Evolutionary conservation across 176 grass and related monocot species (phyloP).

Genomic region (Lolium perenne): DNA sequence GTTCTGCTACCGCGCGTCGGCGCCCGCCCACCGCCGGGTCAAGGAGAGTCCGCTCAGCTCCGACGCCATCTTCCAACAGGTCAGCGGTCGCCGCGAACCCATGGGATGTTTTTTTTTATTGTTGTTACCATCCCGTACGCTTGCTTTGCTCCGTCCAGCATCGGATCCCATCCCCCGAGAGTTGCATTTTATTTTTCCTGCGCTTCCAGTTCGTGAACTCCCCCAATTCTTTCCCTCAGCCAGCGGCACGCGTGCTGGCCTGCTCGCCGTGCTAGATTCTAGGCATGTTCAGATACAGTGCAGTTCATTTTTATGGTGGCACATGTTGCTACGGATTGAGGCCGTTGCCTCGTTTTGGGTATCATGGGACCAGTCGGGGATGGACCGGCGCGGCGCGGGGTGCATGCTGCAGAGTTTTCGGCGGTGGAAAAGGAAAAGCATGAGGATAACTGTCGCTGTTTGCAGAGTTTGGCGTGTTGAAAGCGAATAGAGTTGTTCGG

Average conservation of each 20-base stretch:
- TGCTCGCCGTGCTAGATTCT: slow-evolving; percentile 19
- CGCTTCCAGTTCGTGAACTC: slow-evolving; percentile 13
- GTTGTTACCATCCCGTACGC: background rate
- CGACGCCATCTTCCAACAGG: slow-evolving; percentile 91
- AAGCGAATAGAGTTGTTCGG: slow-evolving; percentile 3
- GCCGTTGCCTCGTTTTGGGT: slow-evolving; percentile 35
- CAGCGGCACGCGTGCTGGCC: background rate
- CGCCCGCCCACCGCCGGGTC: slow-evolving; percentile 72
- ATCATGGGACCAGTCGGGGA: slow-evolving; percentile 1
- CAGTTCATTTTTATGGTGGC: slow-evolving; percentile 17
- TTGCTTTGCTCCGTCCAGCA: background rate
- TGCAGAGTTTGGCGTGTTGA: slow-evolving; percentile 18
- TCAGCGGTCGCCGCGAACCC: slow-evolving; percentile 24
- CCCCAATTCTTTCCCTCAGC: background rate
- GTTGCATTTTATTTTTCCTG: background rate
- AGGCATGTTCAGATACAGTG: background rate
- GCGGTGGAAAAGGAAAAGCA: background rate
- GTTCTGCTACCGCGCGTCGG: slow-evolving; percentile 66
- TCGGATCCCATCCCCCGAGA: background rate
- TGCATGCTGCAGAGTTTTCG: slow-evolving; percentile 41
- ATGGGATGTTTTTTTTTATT: background rate
- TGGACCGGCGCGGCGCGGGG: slow-evolving; percentile 14
- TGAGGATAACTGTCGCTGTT: slow-evolving; percentile 30
- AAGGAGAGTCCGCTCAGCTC: slow-evolving; percentile 96
- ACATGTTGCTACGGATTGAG: slow-evolving; percentile 31